Evolutionary conservation across 352 stramenopile genomes (phyloP).

Genomic region (Pythium chondricola): DNA sequence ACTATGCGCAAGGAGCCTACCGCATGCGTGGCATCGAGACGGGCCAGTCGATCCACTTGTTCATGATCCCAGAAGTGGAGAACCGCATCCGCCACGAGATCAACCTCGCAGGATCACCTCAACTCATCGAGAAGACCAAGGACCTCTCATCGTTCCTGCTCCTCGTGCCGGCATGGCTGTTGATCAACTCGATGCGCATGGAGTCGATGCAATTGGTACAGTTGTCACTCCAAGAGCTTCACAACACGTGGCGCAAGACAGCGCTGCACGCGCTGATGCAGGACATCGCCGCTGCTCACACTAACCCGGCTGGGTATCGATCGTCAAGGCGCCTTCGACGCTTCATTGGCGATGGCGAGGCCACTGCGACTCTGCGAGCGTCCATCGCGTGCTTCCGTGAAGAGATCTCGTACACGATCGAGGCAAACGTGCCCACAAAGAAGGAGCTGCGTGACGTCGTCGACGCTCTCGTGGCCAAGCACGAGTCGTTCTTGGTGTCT

Average conservation of each 20-base stretch:
- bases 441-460: constrained; percentile 72
- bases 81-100: constrained; percentile 83
- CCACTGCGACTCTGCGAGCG: constrained; percentile 49
- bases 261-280: constrained; percentile 88
- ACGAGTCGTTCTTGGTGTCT: constrained; percentile 58
- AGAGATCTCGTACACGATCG: constrained; percentile 75
- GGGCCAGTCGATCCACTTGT: constrained; percentile 90
- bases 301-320: not conserved
- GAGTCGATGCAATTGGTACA: constrained; percentile 99
- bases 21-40: constrained; percentile 89
- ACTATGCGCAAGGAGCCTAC: constrained; percentile 90
- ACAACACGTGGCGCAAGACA: constrained; percentile 97
- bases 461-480: constrained; percentile 40
- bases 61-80: constrained; percentile 91
- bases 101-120: constrained; percentile 32
- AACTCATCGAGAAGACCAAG: constrained; percentile 12
- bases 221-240: constrained; percentile 95
- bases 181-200: constrained; percentile 99
- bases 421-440: constrained; percentile 53
- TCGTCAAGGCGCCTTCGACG: constrained; percentile 46
- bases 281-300: constrained; percentile 12
- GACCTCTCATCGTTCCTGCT: constrained; percentile 56
- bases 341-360: constrained; percentile 43
- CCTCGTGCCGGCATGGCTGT: constrained; percentile 92
- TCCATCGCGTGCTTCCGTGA: constrained; percentile 75